Base-by-base conservation (phyloP, 495 filamentous ascomycete species). In the Astrocystis sublimbata region DNA sequence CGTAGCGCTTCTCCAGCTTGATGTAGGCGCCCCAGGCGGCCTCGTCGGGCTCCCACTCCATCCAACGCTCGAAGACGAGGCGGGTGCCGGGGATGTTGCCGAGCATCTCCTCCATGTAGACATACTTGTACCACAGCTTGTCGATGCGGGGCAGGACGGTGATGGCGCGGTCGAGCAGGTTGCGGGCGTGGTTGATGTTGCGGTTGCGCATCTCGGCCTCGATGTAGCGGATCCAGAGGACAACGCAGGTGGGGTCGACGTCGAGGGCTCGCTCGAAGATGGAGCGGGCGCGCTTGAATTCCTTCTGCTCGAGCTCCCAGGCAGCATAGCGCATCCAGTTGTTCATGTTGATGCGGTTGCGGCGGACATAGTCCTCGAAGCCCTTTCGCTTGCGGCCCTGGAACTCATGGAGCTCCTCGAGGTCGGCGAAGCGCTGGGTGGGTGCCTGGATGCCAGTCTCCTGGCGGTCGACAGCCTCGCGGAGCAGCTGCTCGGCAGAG, bases 261-360 rank as follows among this genome's bases (percentile, higher is more conserved):
- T 98, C 94, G 62, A 98, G 82, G 60, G 94, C 94, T 63, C 94
- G 86, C 77, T 98, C 94, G 72, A 98, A 98, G 71, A 98, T 89
- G 43, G 89, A 93, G n/a, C 94, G 87, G 19, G 96, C 94, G 36
- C 94, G 86, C n/a, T 89, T 89, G 75, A 90, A 97, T 78, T 98
- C 94, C 74, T 98, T 98, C 76, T 98, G 94, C 74, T 98, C 94
- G 33, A 98, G 81, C 74, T 98, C 94, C 92, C 92, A 98, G 61
- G 89, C 86, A 38, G 94, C 94, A 81, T 98, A 98, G 65, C 92
- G 89, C 86, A 96, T 92, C 94, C 94, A 98, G 73, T 98, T 98
- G 76, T 94, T 94, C 83, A 97, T 92, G 65, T 97, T 96, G 69
- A 98, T 83, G 67, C 93, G 78, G 71, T 98, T 97, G 53, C 96